Conservation (phyloP, 2,329 filamentous ascomycete genomes). For the Botryotinia convoluta region DNA sequence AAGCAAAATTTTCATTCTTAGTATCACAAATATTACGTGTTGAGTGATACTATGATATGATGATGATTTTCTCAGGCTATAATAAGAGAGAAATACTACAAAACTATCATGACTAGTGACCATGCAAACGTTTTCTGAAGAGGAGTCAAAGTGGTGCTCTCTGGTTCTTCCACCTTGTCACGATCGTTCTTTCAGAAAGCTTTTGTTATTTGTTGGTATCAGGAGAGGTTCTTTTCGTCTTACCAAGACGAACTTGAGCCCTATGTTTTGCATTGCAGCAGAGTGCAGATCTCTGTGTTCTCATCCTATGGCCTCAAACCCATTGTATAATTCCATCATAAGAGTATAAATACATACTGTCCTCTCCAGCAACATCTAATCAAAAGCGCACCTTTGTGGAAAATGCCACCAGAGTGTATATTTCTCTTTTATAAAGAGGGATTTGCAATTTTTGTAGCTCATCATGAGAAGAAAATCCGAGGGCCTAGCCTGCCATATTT, state of each 20-base stretch:
- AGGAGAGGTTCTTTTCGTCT: not conserved
- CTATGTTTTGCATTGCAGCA: too few species aligned
- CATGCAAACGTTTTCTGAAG: not conserved
- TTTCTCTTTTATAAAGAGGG: not conserved
- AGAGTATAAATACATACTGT: not conserved
- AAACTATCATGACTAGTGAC: not conserved
- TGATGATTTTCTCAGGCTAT: not conserved
- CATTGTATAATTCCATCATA: not conserved
- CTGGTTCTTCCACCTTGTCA: not conserved
- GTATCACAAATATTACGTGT: not conserved
- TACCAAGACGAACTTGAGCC: not conserved
- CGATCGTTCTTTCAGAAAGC: too few species aligned
- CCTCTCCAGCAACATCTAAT: too few species aligned
- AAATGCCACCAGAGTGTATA: not conserved
- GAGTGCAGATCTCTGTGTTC: too few species aligned
- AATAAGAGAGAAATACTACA: not conserved
- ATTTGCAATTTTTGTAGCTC: not conserved
- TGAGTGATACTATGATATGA: not conserved
- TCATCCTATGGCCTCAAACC: not conserved
- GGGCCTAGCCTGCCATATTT: not conserved
- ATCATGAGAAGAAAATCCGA: not conserved
- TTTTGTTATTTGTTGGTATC: not conserved
- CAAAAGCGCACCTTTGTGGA: accelerated
- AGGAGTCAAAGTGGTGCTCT: not conserved
- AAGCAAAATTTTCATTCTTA: not conserved